A percentile compares a stretch with the other conserved stretches of the same genome.
phyloP scores from a whole-genome alignment of 139 green algal species.

The Picochlorum sp. region DNA sequence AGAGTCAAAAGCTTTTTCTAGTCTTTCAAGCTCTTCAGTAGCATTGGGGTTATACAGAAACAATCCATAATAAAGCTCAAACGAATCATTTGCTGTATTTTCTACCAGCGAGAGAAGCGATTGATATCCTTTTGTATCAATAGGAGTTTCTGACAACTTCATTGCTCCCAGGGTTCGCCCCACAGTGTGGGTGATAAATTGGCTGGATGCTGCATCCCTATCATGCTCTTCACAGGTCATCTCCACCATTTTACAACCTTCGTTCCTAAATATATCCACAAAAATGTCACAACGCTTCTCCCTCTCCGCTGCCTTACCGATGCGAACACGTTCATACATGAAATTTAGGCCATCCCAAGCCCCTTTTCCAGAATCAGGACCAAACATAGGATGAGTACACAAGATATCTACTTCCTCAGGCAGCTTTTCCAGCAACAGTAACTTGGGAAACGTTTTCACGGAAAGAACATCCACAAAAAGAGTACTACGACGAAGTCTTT shows the following conservation, averaged over 20 bases:
- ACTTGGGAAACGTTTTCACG: constrained; percentile 97
- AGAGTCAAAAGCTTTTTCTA: constrained; percentile 67
- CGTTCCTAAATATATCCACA: constrained; percentile 48
- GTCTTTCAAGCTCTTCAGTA: constrained; percentile 59
- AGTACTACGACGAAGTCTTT: constrained; percentile 81
- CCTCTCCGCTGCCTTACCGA: constrained; percentile 11
- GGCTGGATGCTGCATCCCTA: constrained; percentile 75
- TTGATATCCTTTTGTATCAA: constrained; percentile 95
- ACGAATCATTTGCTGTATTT: constrained; percentile 94
- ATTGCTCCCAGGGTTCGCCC: constrained; percentile 72
- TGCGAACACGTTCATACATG: constrained; percentile 82
- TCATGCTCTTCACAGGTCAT: constrained; percentile 98
- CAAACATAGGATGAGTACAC: constrained; percentile 99
- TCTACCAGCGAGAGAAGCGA: constrained; percentile 87
- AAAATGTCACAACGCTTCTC: constrained; percentile 15
- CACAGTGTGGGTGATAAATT: constrained; percentile 99
- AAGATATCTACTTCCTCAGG: constrained; percentile 87
- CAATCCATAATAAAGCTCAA: constrained; percentile 99
- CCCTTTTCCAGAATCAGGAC: constrained; percentile 81
- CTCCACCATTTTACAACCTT: constrained; percentile 95
- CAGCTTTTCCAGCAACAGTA: constrained; percentile 65
- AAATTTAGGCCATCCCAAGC: constrained; percentile 74
- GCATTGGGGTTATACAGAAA: constrained; percentile 82
- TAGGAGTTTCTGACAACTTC: constrained; percentile 48
- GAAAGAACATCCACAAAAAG: constrained; percentile 97